A percentile compares a stretch with the other conserved stretches of the same genome.
These are phyloP conservation scores for Scheffersomyces parashehatae DNA, from an alignment of 1,139 yeast genomes.

Conservation along the genomic window DNA sequence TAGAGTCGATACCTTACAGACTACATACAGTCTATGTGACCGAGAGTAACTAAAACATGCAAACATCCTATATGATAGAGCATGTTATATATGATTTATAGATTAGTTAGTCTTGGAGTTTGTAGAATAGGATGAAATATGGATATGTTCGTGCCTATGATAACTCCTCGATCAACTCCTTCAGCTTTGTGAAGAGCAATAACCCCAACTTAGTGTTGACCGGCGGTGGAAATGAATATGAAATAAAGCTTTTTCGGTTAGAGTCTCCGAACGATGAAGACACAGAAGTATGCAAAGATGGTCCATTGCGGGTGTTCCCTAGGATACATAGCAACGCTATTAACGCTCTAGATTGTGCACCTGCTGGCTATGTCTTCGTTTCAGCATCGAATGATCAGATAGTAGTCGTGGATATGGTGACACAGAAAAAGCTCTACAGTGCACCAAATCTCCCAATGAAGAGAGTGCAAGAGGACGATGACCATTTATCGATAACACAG, in stretches of 20 bases:
- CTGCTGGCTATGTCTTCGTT: conserved; percentile 7
- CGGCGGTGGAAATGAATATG: conserved; percentile 26
- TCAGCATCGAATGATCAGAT: conserved; percentile 14
- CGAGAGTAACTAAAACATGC: too few species aligned
- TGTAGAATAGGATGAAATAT: conserved; percentile 1
- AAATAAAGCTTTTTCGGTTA: conserved; percentile 12
- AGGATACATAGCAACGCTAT: conserved; percentile 18
- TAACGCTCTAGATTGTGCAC: conserved; percentile 17
- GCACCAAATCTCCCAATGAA: neutral
- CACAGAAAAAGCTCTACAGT: conserved; percentile 10
- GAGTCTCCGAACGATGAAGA: neutral
- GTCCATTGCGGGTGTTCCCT: conserved; percentile 11
- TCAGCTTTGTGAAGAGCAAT: conserved; percentile 13
- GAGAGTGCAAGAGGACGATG: neutral
- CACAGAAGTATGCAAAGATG: neutral
- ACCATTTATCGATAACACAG: conserved; percentile 5
- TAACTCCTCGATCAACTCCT: conserved; percentile 22
- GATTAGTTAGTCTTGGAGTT: conserved; percentile 1
- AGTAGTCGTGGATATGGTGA: conserved; percentile 15
- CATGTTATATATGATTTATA: neutral
- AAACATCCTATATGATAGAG: too few species aligned
- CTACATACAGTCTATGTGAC: too few species aligned
- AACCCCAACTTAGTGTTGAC: conserved; percentile 16
- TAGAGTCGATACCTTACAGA: too few species aligned
- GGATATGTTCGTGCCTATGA: conserved; percentile 7